Conservation (phyloP, 495 filamentous ascomycete genomes). For the Ascodesmis nigricans region DNA sequence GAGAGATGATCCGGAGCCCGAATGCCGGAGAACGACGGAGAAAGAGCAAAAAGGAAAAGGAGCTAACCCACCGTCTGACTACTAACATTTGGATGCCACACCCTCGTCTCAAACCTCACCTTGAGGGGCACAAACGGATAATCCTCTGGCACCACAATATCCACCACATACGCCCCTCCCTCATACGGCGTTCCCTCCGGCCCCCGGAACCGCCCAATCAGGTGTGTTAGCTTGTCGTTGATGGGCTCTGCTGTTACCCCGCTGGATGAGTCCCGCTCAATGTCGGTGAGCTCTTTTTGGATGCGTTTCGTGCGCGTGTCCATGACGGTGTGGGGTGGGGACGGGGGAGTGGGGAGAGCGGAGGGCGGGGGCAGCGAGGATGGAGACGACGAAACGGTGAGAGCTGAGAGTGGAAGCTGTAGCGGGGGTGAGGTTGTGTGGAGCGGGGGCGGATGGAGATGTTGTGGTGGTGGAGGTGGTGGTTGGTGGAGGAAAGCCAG, state of each 20-base stretch:
- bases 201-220: conserved; percentile 63
- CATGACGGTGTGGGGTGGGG: conserved; percentile 29
- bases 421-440: no score
- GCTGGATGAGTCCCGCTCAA: conserved; percentile 51
- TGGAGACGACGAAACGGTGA: no score
- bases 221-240: conserved; percentile 55
- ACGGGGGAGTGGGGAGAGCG: conserved; percentile 1
- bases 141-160: conserved; percentile 67
- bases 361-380: no score
- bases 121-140: conserved; percentile 85
- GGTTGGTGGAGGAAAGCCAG: neutral
- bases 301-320: conserved; percentile 67
- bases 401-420: no score
- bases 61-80: conserved; percentile 58
- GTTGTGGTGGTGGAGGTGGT: neutral
- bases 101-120: conserved; percentile 85
- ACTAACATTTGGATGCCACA: conserved; percentile 97
- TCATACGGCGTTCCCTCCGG: conserved; percentile 90
- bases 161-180: conserved; percentile 60
- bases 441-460: neutral
- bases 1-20: neutral
- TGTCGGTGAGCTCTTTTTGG: conserved; percentile 77
- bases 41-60: neutral
- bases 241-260: conserved; percentile 47
- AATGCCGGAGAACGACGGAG: neutral